These are phyloP conservation scores for Linum tenue DNA, from an alignment of 345 rosid genomes.

Conservation along the genomic window DNA sequence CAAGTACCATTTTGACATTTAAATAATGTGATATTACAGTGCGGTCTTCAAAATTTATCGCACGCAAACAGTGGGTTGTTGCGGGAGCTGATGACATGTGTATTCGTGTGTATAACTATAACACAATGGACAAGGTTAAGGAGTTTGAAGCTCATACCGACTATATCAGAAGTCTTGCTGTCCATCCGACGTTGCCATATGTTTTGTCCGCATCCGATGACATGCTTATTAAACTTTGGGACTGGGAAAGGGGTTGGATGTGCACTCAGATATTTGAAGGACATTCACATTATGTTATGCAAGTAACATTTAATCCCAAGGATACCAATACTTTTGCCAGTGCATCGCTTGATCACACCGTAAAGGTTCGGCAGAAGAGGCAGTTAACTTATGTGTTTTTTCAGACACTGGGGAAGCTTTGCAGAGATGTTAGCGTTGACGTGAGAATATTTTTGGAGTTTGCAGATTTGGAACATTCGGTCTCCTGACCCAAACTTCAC, in stretches of 20 bases:
- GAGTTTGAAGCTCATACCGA: slow-evolving; percentile 96
- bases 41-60: slow-evolving; percentile 83
- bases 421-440: background rate
- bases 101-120: slow-evolving; percentile 84
- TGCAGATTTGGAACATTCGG: slow-evolving; percentile 89
- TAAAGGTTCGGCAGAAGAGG: slow-evolving; percentile 42
- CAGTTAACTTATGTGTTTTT: background rate
- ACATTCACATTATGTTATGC: slow-evolving; percentile 99
- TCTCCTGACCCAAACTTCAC: slow-evolving; percentile 90
- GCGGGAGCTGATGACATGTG: slow-evolving; percentile 94
- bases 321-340: slow-evolving; percentile 93
- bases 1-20: slow-evolving; percentile 1
- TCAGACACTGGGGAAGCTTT: slow-evolving; percentile 5
- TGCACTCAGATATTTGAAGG: slow-evolving; percentile 93
- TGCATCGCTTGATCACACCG: slow-evolving; percentile 92
- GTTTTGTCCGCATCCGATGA: slow-evolving; percentile 96
- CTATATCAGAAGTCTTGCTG: slow-evolving; percentile 85
- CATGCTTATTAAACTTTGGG: slow-evolving; percentile 98
- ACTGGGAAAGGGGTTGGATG: slow-evolving; percentile 97
- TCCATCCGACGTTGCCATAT: slow-evolving; percentile 88
- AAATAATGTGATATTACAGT: slow-evolving; percentile 37
- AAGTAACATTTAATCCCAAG: slow-evolving; percentile 89
- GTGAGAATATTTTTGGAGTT: background rate
- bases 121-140: slow-evolving; percentile 83
- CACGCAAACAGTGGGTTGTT: slow-evolving; percentile 87